Evolutionary conservation across 2,329 filamentous ascomycete genomes (phyloP), one percentile per base, ranked within the genome.

Genomic region (Aspergillus versicolor): DNA sequence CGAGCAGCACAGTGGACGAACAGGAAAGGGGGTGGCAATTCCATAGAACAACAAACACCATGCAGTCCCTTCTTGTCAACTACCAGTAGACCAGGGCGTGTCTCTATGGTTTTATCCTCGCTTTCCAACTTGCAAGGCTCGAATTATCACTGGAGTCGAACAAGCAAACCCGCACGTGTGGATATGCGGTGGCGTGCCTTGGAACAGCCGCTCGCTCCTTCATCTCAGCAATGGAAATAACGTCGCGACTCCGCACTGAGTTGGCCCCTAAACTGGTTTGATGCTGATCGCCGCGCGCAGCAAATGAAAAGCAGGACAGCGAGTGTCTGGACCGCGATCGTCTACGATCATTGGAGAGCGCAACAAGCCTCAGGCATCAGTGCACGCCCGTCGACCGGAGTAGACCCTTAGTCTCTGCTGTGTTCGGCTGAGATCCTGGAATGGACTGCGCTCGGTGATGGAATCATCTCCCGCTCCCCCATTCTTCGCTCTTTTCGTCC

Each of bases 11-110:
- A 56, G 40, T 56, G 54, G 54, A 8, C 24, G 11, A 42, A 27
- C 21, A 17, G 34, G 51, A 59, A 58, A 61, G 59, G 59, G 59
- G 59, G 59, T 56, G 56, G 56, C 56, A 46, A 58, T 55, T 44
- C 17, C 11, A 38, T 3, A 21, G n/a, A 27, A 50, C 51, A 53
- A 47, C 22, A 44, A 47, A 47, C 34, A 46, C 15, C 5, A 37
- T 30, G 27, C 1, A 30, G 27, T 30, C 9, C 27, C 27, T 30
- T 9, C 27, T 30, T 30, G 27, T 11, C 27, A 8, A 30, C 27
- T 9, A 30, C 9, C 27, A 4, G 27, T 30, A 30, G 27, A 30
- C 27, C 27, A 30, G 3, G 27, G 27, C 27, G 27, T 11, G 27
- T 30, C 9, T 30, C 27, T 30, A 30, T 30, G 27, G 11, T 30